Base-by-base conservation (phyloP, 2,329 filamentous ascomycete genomes). In the Apiospora saccharicola region DNA sequence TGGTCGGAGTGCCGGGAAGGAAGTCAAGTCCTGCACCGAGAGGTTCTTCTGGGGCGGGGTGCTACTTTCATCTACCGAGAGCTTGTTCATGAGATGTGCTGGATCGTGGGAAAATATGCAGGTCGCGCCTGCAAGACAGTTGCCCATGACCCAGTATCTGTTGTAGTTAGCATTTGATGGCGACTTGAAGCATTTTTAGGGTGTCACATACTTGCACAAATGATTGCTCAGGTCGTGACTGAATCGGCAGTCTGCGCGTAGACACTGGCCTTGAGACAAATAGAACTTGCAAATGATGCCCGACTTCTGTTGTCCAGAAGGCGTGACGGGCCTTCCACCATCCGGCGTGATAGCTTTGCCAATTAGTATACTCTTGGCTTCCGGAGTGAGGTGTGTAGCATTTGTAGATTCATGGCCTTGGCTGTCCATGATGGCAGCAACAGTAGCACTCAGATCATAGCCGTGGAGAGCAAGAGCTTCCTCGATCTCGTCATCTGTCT, bases 101-200 rank as follows among this genome's bases (percentile, higher is more conserved):
- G 96, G 96, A 77, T 99, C 96, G 82, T 99, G 96, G 19, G 96
- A 98, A 85, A 99, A 99, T 73, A 98, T 94, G 82, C 96, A 99
- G 3, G 94, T 95, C 72, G 95, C 92, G 47, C 96, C 96, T 26
- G 96, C 96, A 46, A 99, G 88, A 80, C 96, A 99, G 78, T 96
- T 98, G 1, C 96, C 96, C 85, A 94, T 94, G 70, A 99, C 89
- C 94, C 95, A 99, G 81, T 98, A 98, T 81, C 94, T 96, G 78
- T 41, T 24, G 34, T 44, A 34, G 67, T 68, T 47, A 68, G 67
- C 67, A 47, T 30, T 64, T 80, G 92, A 94, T 76, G 64, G 72
- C 68, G 41, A 4, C 41, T 22, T 16, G 14, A 67, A 12, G 34
- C 34, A 70, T 24, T 16, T 5, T 5, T 24, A 41, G 47, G 69